These are phyloP conservation scores for Physaria fendleri DNA, from an alignment of 345 rosid species.

Conservation along the genomic window DNA sequence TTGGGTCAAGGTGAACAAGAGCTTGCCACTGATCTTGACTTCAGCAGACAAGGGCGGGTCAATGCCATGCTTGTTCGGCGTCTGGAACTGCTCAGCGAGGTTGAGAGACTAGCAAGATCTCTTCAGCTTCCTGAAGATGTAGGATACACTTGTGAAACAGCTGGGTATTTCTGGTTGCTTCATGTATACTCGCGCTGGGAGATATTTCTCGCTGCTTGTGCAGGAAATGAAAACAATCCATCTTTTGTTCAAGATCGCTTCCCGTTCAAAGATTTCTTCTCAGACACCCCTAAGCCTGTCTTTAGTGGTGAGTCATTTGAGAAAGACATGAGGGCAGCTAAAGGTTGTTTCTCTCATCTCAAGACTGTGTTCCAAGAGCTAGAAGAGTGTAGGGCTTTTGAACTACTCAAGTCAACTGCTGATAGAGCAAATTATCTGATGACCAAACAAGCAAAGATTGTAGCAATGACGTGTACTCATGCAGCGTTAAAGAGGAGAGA, in stretches of 20 bases:
- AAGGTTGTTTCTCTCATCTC: conserved; percentile 91
- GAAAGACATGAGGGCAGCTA: conserved; percentile 93
- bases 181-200: conserved; percentile 98
- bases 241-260: conserved; percentile 73
- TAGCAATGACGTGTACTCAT: conserved; percentile 99
- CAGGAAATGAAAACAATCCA: conserved; percentile 68
- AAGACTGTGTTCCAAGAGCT: conserved; percentile 92
- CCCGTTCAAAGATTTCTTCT: conserved; percentile 88
- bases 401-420: conserved; percentile 97
- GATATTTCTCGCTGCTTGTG: conserved; percentile 85
- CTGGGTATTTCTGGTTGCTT: conserved; percentile 98
- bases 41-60: conserved; percentile 97
- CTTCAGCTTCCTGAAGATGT: conserved; percentile 96
- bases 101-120: conserved; percentile 93
- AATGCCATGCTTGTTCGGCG: conserved; percentile 99
- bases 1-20: conserved; percentile 99
- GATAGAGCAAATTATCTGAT: conserved; percentile 96
- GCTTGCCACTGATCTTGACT: conserved; percentile 94
- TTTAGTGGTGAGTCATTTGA: conserved; percentile 82
- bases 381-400: conserved; percentile 99
- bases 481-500: conserved; percentile 97
- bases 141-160: conserved; percentile 98
- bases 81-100: conserved; percentile 81
- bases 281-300: conserved; percentile 70
- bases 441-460: conserved; percentile 99